phyloP scores from a whole-genome alignment of 2,329 filamentous ascomycete genomes.

The Scedosporium dehoogii region DNA sequence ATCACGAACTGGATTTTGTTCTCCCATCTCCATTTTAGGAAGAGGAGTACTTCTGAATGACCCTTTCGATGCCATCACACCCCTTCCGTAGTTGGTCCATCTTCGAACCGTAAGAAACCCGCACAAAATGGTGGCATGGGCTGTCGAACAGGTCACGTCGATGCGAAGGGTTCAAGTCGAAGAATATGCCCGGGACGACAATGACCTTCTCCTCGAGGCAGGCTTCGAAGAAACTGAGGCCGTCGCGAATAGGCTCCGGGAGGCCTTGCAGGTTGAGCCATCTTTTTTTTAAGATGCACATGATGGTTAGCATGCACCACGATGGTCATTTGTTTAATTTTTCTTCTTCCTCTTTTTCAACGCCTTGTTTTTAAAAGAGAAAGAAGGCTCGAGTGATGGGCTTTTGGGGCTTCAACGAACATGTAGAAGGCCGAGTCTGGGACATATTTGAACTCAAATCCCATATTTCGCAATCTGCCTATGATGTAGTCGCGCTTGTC shows the following conservation, averaged over 20 bases:
- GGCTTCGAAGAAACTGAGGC: conserved; percentile 93
- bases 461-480: conserved; percentile 68
- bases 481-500: conserved; percentile 91
- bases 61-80: conserved; percentile 74
- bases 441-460: conserved; percentile 73
- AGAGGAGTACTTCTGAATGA: conserved; percentile 56
- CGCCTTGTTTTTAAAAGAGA: not conserved
- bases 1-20: not conserved
- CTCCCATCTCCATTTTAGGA: conserved; percentile 14
- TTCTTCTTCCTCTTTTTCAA: not conserved
- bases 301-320: not conserved
- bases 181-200: conserved; percentile 95
- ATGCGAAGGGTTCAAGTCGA: conserved; percentile 86
- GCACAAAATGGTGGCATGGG: conserved; percentile 86
- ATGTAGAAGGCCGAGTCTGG: conserved; percentile 94
- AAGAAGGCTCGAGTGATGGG: not conserved
- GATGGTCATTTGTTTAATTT: not conserved
- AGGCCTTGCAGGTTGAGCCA: conserved; percentile 56
- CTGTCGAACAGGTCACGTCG: conserved; percentile 87
- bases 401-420: conserved; percentile 32
- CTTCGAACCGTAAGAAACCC: conserved; percentile 73
- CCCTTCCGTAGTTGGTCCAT: conserved; percentile 72
- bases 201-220: conserved; percentile 92
- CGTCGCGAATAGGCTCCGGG: conserved; percentile 77
- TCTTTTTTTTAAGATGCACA: conserved; percentile 14